Evolutionary conservation across 805 yeast species (phyloP).

Genomic region (Lipomyces lipofer): DNA sequence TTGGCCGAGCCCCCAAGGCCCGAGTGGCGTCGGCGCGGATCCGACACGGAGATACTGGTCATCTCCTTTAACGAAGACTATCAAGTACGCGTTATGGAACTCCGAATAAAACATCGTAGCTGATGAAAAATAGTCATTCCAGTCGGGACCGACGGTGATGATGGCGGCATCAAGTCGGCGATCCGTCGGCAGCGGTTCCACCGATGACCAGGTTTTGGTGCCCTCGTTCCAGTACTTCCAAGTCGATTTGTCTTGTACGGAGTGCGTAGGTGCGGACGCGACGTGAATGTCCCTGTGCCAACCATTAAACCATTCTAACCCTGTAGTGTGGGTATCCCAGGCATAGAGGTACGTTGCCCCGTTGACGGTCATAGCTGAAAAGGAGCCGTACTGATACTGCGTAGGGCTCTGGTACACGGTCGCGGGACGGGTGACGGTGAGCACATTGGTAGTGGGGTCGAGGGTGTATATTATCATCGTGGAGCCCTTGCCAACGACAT

Average conservation of each 20-base stretch:
- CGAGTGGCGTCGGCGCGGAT: background rate
- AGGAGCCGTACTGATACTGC: constrained; percentile 7
- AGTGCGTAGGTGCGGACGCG: constrained; percentile 9
- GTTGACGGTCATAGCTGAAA: constrained; percentile 10
- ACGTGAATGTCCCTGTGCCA: constrained; percentile 2
- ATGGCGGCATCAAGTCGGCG: constrained; percentile 2
- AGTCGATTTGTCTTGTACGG: constrained; percentile 6
- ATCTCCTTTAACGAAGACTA: background rate
- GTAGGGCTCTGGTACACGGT: background rate
- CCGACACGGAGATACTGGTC: background rate
- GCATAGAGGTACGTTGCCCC: constrained; percentile 9
- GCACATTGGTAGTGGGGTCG: background rate
- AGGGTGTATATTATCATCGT: constrained; percentile 6
- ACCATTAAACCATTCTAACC: background rate
- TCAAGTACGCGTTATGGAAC: constrained; percentile 8
- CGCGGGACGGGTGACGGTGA: constrained; percentile 13
- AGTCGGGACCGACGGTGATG: background rate
- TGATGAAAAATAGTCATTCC: background rate
- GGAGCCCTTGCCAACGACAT: constrained; percentile 8
- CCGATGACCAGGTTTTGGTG: constrained; percentile 5
- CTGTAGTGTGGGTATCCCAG: background rate
- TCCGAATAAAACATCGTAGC: constrained; percentile 14
- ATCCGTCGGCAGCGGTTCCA: constrained; percentile 7
- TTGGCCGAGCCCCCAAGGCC: background rate
- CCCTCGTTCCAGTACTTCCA: constrained; percentile 11